Evolutionary conservation across 2,329 filamentous ascomycete genomes (phyloP), one percentile per base, ranked within the genome.

Genomic region (Xylariaceae sp.): DNA sequence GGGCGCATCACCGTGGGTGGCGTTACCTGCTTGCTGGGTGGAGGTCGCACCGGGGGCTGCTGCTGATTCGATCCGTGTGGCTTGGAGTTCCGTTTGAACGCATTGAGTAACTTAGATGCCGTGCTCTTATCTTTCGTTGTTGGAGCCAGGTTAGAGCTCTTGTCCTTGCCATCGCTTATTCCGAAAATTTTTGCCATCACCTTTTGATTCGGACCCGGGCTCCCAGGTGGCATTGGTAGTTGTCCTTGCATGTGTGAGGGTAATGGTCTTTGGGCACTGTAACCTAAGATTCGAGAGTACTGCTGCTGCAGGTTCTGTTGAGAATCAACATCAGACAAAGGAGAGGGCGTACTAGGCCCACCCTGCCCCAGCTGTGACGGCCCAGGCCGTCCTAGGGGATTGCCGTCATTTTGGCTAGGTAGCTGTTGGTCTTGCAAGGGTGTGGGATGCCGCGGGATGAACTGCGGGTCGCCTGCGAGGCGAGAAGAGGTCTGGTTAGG

Each of bases 131-230:
- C 67, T 32, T 68, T 70, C 6, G 44, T 40, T 2, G 61, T 55
- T 41, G 63, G 62, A 14, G 61, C 48, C 19, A 58, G 59, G 7
- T 40, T 44, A 7, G 64, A 44, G 7, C 56, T 56, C 40, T 61
- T 65, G 16, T 58, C 61, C 19, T 60, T 61, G 23, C 57, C 54
- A 20, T 66, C 64, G 19, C 61, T 58, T 4, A 26, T 9, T 0
- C 65, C 67, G 20, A 69, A 71, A 26, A 71, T 67, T 52, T 67
- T 71, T 3, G 57, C 56, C 19, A 72, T 54, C 7, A 65, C 65
- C 26, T 54, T 60, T 10, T 65, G 56, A 3, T 58, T 52, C 32
- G 61, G 50, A 21, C 60, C 57, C 21, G 65, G 65, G 19, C 62
- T 65, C 19, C 59, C 61, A 4, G 60, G 48, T 0, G 59, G 44